Evolutionary conservation across 805 yeast genomes (phyloP).

Genomic region (Torulaspora microellipsoides): DNA sequence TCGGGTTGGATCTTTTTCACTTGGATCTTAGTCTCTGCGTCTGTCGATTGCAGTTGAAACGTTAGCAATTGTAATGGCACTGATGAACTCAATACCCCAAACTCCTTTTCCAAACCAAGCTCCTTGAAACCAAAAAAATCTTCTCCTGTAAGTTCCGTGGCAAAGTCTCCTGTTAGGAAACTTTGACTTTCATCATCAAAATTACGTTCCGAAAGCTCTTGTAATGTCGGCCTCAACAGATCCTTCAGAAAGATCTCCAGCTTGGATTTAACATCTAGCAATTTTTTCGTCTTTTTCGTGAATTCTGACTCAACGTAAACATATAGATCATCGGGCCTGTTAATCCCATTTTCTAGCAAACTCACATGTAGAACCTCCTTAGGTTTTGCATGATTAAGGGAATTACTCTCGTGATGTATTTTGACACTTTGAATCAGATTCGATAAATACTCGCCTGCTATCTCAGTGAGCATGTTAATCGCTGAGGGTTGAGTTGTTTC

Average conservation of each 20-base stretch:
- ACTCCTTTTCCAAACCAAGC: slow-evolving; percentile 87
- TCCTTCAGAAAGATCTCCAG: slow-evolving; percentile 71
- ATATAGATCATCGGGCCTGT: slow-evolving; percentile 70
- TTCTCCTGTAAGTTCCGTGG: slow-evolving; percentile 82
- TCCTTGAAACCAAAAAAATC: slow-evolving; percentile 98
- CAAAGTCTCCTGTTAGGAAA: slow-evolving; percentile 90
- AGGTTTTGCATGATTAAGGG: slow-evolving; percentile 32
- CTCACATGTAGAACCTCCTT: slow-evolving; percentile 53
- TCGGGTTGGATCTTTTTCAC: slow-evolving; percentile 54
- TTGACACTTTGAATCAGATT: slow-evolving; percentile 70
- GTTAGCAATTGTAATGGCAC: slow-evolving; percentile 81
- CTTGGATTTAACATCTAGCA: slow-evolving; percentile 62
- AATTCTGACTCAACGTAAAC: slow-evolving; percentile 70
- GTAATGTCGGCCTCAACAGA: slow-evolving; percentile 71
- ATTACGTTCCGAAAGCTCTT: slow-evolving; percentile 68
- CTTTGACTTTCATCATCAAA: slow-evolving; percentile 91
- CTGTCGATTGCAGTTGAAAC: slow-evolving; percentile 55
- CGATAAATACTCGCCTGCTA: slow-evolving; percentile 75
- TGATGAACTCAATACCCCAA: slow-evolving; percentile 74
- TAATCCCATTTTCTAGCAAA: slow-evolving; percentile 80
- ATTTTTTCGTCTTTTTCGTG: slow-evolving; percentile 60
- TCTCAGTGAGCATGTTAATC: slow-evolving; percentile 69
- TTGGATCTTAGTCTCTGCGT: slow-evolving; percentile 53
- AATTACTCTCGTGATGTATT: slow-evolving; percentile 60
- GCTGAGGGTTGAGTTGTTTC: slow-evolving; percentile 79